Base-by-base conservation (phyloP, 805 yeast genomes). In the Starmerella lactis-condensi region DNA sequence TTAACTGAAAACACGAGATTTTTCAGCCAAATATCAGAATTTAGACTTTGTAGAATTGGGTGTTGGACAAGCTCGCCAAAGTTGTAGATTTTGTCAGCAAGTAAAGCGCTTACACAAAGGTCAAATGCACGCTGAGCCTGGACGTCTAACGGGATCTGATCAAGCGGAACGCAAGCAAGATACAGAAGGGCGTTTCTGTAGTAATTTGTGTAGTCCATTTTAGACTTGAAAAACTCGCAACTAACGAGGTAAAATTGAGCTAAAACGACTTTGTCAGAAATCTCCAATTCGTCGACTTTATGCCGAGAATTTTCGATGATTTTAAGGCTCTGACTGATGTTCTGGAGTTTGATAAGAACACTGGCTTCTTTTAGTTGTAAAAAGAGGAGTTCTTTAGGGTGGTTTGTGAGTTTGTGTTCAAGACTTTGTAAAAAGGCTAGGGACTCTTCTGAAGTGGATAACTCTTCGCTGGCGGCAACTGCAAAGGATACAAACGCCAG, bases 11-110 rank as follows among this genome's bases (percentile, higher is more conserved):
- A 59, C 31, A 89, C 61, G 39, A 83, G 56, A 29, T 73, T 66
- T 39, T 70, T 67, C 38, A 89, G 58, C 93, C 93, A 81, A 51
- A 67, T 67, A 27, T 59, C 58, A 31, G 58, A 62, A 17, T 57
- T 57, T 25, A 75, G 62, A 24, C 61, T 53, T 25, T 58, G 50
- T 53, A 82, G 65, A 28, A 85, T 71, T 26, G 89, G 93, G 54
- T 85, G 96, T 52, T 82, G 70, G 38, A 89, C 65, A 40, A 89
- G 66, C 57, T 89, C 98, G 31, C 96, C 96, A 54, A 89, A 89
- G 58, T 85, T 89, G 61, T 81, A 89, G 44, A 85, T 78, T 47
- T 69, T 72, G 49, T 82, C 93, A 29, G 95, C 96, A 44, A 85
- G 62, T 37, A 89, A 59, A 0, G 95, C 96, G 20, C 93, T 72